Base-by-base conservation (phyloP, 768 basidiomycete species). In the Macrolepiota dolichaula region DNA sequence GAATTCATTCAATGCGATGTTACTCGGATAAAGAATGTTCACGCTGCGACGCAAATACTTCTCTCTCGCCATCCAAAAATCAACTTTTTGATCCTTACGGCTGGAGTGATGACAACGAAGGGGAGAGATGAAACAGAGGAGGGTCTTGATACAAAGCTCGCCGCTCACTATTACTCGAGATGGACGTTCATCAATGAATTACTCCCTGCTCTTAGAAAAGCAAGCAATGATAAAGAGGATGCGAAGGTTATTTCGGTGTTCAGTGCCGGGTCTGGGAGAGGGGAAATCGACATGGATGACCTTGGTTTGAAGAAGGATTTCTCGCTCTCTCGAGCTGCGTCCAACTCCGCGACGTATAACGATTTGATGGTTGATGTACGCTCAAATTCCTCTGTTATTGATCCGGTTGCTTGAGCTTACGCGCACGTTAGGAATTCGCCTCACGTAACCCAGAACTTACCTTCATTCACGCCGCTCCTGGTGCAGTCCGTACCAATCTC, bases 91-190 rank as follows among this genome's bases (percentile, higher is more conserved):
- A 73, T 82, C 12, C 64, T 82, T 66, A 73, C 76, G 5, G 70
- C 79, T 2, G 84, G 82, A 0, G 69, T 79, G 42, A 61, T 82
- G 60, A 72, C 75, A n/a, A 63, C 76, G 65, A 67, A 69, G 6
- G 78, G 80, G 10, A 66, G 71, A n/a, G 64, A 68, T 37, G 72
- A 72, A 51, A 73, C 75, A 1, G 65, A 63, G 42, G 75, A 76
- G 50, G 74, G 71, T 1, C 66, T 75, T 19, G 75, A 76, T 56
- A 71, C 63, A 57, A 72, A 73, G 50, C 61, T 75, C 32, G 72
- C 72, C 5, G 66, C 83, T 58, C 77, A 81, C 57, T 84, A 85
- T 65, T 85, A 85, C 64, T 72, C 77, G 42, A 66, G 83, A 54
- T 82, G 76, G 79, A 75, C 76, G 63, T 83, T 84, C 67, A 75